Evolutionary conservation across 2,329 filamentous ascomycete species (phyloP).

Genomic region (Colletotrichum tabaci): DNA sequence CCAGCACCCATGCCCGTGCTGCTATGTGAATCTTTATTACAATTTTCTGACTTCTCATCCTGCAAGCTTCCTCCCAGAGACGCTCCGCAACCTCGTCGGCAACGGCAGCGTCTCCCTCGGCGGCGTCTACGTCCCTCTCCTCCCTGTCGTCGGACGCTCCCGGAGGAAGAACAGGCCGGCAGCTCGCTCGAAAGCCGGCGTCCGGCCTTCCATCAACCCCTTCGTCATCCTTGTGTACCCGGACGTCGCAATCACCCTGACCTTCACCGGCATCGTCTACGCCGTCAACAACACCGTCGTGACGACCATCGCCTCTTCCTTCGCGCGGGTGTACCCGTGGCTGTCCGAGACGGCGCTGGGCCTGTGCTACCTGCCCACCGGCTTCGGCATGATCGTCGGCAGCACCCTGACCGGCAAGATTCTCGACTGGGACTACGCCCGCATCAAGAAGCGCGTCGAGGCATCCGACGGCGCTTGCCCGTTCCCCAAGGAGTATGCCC

Average conservation of each 20-base stretch:
- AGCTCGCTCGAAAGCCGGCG: not conserved
- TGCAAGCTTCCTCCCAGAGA: slow-evolving; percentile 50
- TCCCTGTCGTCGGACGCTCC: slow-evolving; percentile 42
- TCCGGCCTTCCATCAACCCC: slow-evolving; percentile 46
- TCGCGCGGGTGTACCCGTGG: slow-evolving; percentile 44
- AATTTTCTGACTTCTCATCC: not conserved
- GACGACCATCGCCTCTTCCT: slow-evolving; percentile 52
- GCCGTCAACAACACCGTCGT: slow-evolving; percentile 54
- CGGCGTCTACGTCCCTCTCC: slow-evolving; percentile 42
- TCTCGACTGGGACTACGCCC: slow-evolving; percentile 49
- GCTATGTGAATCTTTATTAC: too few relatives aligned
- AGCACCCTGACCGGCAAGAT: slow-evolving; percentile 49
- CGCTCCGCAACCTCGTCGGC: slow-evolving; percentile 48
- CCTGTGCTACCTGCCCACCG: slow-evolving; percentile 51
- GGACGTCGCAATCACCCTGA: slow-evolving; percentile 49
- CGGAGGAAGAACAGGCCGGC: slow-evolving; percentile 27
- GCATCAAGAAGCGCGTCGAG: slow-evolving; percentile 42
- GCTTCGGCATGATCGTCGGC: slow-evolving; percentile 50
- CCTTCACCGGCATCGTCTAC: slow-evolving; percentile 53
- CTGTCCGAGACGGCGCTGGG: slow-evolving; percentile 51
- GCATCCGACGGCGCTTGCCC: not conserved
- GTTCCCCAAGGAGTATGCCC: slow-evolving; percentile 49
- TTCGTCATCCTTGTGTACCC: slow-evolving; percentile 51
- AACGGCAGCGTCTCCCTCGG: slow-evolving; percentile 46
- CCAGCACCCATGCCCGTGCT: not conserved